Evolutionary conservation across 306 rosid genomes (phyloP), one percentile per base, ranked within the genome.

Genomic region (Elaeagnus macrophylla): DNA sequence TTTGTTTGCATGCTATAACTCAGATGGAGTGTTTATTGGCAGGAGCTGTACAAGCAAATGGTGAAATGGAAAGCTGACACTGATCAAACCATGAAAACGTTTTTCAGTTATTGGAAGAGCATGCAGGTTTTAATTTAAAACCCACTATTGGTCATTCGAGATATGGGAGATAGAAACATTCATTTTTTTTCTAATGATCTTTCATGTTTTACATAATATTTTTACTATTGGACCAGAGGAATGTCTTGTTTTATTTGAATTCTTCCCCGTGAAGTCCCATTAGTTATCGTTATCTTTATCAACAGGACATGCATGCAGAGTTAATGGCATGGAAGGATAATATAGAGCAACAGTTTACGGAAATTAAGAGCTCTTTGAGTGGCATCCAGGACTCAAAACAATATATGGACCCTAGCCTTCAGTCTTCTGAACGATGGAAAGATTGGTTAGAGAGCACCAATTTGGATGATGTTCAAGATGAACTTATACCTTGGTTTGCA

Each of bases 381-480:
- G 58, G 76, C 46, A 66, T 79, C 51, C 83, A 76, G 63, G 71
- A 68, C 51, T 46, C 77, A 37, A 79, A 60, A 69, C 86, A 69
- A 62, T 50, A 54, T 54, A 54, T 73, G 42, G 17, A 69, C 17
- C 50, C 56, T 37, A 76, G 82, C 59, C 79, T 79, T 58, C 79
- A 74, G 36, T 60, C 57, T 53, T 73, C 83, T 45, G 87, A 84
- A 55, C 75, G 64, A 66, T 88, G 94, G 96, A 76, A 81, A 67
- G 94, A 88, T 63, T 84, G 94, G 94, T 47, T 88, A 57, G 91
- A 75, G 62, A 62, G 71, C 64, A 61, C 73, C 57, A 73, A 74
- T 66, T 72, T 76, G 19, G 79, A 68, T 17, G 61, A 67, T 72
- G 59, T 70, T 58, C 82, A 72, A 53, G 94, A 70, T 66, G 88